These are phyloP conservation scores for Picea abies DNA, from an alignment of 83 land plant species.

Conservation along the genomic window DNA sequence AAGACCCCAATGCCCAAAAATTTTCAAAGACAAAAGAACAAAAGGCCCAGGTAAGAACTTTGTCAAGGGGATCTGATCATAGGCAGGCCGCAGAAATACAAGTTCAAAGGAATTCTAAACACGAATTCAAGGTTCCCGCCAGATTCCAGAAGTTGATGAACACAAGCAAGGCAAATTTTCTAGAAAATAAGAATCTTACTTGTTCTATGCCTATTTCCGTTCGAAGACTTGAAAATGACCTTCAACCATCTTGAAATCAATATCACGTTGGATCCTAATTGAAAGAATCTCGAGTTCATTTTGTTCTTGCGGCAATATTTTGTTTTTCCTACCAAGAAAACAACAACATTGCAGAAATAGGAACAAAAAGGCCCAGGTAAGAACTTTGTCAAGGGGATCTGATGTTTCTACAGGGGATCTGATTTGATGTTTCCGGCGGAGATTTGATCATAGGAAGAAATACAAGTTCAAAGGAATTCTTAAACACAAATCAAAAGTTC, in stretches of 20 bases:
- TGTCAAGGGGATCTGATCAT: background rate
- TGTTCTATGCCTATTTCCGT: constrained; percentile 81
- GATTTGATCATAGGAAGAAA: background rate
- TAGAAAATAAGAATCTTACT: constrained; percentile 31
- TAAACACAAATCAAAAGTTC: background rate
- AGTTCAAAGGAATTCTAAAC: background rate
- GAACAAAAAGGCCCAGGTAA: too few species aligned
- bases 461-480: background rate
- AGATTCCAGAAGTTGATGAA: background rate
- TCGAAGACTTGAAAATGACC: constrained; percentile 85
- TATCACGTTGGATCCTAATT: constrained; percentile 51
- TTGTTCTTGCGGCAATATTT: too few species aligned
- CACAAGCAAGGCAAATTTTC: background rate
- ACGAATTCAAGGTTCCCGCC: background rate
- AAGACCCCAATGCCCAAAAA: too few species aligned
- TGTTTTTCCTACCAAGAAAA: too few species aligned
- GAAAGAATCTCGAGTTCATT: constrained; percentile 49
- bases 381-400: too few species aligned
- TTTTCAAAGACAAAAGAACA: too few species aligned
- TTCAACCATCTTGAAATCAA: constrained; percentile 85
- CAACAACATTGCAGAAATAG: too few species aligned
- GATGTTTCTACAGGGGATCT: too few species aligned
- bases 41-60: too few species aligned
- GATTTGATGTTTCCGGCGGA: too few species aligned
- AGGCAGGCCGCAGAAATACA: too few species aligned